Base-by-base conservation (phyloP, 208 protist genomes). In the Trichomonas tenax region DNA sequence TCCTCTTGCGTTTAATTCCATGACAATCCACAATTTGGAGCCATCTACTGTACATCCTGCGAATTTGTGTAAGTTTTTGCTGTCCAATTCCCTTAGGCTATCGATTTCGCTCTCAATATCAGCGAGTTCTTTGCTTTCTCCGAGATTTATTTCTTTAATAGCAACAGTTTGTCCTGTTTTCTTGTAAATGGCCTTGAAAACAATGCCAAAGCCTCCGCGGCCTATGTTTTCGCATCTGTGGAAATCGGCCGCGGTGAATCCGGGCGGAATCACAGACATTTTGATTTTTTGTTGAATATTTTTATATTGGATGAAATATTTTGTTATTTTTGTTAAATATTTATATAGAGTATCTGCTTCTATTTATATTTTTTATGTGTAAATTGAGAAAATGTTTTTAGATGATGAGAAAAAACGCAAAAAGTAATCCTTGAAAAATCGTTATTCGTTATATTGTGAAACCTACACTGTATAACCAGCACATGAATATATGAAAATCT, bases 71-170 rank as follows among this genome's bases (percentile, higher is more conserved):
- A 98, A 97, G 96, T 98, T 96, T 17, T 97, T 84, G 3, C 97
- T 98, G 40, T 98, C 96, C 95, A 97, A 98, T 89, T 98, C 97
- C 15, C 97, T 96, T 17, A 98, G 96, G 17, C 98, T 96, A n/a
- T 97, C 95, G 51, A 99, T 98, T 96, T 99, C 98, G 97, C 98
- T 97, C 96, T 98, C 98, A 86, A 99, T 98, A 96, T 98, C 98
- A 41, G 98, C 98, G 51, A 99, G 98, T 63, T 99, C 98, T 84
- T 99, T 98, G 31, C 98, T 97, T 82, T 98, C 97, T 90, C 99
- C 98, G 0, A 99, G 97, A 96, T 99, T 98, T 49, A 99, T 99
- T 36, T 98, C 97, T 96, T 99, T 99, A 38, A 99, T 98, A 15
- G 98, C 98, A 15, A 98, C 98, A 15, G 96, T 96, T 38, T 86